These are phyloP conservation scores for Alternaria brassicicola DNA, from an alignment of 2,329 filamentous ascomycete genomes.

Conservation along the genomic window DNA sequence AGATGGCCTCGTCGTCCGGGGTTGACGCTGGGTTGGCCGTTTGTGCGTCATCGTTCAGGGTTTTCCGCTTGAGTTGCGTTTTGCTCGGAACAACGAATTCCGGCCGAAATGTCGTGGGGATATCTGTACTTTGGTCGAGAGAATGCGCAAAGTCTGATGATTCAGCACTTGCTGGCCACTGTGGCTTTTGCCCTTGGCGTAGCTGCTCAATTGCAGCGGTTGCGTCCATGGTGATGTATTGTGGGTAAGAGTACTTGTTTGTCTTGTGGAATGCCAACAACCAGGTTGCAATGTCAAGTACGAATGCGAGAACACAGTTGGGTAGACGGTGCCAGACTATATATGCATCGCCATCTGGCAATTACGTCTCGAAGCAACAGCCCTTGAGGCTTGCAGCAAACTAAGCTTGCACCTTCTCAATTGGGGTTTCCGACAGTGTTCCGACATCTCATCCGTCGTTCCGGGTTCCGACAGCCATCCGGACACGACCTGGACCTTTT, in stretches of 20 bases:
- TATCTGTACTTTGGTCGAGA: conserved; percentile 40
- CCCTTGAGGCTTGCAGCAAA: conserved; percentile 12
- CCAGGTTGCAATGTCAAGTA: not conserved
- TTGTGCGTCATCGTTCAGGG: conserved; percentile 45
- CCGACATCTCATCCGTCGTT: conserved; percentile 2
- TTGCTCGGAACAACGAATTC: conserved; percentile 80
- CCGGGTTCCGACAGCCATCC: conserved; percentile 15
- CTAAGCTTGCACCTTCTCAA: conserved; percentile 23
- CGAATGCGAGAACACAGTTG: not conserved
- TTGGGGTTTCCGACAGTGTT: conserved; percentile 15
- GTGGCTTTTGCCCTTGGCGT: conserved; percentile 38
- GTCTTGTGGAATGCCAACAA: not conserved
- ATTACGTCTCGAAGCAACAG: conserved; percentile 19
- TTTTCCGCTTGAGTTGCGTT: conserved; percentile 69
- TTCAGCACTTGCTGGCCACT: conserved; percentile 33
- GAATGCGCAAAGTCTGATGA: conserved; percentile 34
- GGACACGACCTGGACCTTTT: conserved; percentile 5
- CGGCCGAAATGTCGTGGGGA: conserved; percentile 56
- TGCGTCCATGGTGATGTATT: conserved; percentile 30
- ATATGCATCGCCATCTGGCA: conserved; percentile 7
- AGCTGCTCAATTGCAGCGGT: conserved; percentile 32
- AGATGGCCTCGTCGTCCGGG: conserved; percentile 63
- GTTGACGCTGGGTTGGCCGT: conserved; percentile 37
- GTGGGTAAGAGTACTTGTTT: not conserved
- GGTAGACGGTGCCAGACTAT: not conserved